Percentiles rank a stretch among this genome's conserved stretches.
These are phyloP conservation scores for Nephromyces sp. DNA, from an alignment of 169 alveolate species.

Conservation along the genomic window DNA sequence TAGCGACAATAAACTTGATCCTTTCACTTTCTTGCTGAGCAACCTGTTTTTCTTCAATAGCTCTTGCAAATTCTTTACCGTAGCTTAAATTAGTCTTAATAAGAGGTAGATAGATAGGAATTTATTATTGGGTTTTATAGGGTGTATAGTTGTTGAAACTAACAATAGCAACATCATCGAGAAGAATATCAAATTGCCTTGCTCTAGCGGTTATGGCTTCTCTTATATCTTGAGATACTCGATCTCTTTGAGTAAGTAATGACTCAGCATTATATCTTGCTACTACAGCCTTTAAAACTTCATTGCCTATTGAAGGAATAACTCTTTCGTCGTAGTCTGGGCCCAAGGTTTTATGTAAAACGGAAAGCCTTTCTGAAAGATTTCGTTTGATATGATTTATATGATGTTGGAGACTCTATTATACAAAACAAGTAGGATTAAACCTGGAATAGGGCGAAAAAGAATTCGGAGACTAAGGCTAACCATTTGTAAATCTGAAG, in stretches of 20 bases:
- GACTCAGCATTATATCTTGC: constrained; percentile 90
- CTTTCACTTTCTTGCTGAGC: constrained; percentile 96
- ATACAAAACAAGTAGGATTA: too few species aligned
- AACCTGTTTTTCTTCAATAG: constrained; percentile 94
- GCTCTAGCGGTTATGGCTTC: constrained; percentile 84
- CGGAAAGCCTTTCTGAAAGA: constrained; percentile 68
- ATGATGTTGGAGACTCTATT: too few species aligned
- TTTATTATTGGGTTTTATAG: not conserved
- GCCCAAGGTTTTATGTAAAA: constrained; percentile 84
- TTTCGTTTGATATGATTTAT: too few species aligned
- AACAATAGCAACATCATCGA: constrained; percentile 90
- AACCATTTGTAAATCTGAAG: constrained; percentile 80
- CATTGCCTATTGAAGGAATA: constrained; percentile 93
- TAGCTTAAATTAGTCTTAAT: constrained; percentile 81
- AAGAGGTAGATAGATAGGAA: not conserved
- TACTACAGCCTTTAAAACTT: constrained; percentile 89
- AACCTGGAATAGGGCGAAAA: constrained; percentile 69
- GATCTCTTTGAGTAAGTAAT: constrained; percentile 89
- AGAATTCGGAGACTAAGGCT: constrained; percentile 81
- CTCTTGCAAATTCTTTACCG: constrained; percentile 90
- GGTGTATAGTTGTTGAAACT: not conserved
- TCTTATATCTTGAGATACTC: constrained; percentile 82
- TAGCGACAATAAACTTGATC: constrained; percentile 86
- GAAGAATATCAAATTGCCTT: constrained; percentile 78
- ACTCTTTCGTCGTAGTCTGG: constrained; percentile 93